Evolutionary conservation across 441 rosid genomes (phyloP).

Genomic region (Breynia disticha): DNA sequence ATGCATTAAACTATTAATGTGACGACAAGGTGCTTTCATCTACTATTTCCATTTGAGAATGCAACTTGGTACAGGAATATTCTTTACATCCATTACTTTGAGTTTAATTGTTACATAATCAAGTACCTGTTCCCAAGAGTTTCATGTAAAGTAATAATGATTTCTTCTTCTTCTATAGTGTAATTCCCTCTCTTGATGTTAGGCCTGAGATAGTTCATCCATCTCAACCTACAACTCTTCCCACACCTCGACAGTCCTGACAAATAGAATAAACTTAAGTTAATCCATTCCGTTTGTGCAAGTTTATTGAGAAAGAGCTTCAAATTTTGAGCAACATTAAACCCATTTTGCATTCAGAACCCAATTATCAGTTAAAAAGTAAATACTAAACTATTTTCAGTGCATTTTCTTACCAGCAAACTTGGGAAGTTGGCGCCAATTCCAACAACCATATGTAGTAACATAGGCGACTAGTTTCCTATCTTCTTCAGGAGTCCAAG

Average conservation of each 20-base stretch:
- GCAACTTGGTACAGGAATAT: no score
- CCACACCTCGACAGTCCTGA: conserved; percentile 55
- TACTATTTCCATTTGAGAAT: no score
- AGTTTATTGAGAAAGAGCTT: no score
- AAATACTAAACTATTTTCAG: neutral
- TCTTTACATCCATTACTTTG: no score
- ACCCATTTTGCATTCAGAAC: no score
- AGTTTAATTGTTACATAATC: neutral
- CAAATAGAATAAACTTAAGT: neutral
- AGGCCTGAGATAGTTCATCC: conserved; percentile 18
- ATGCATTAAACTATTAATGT: neutral
- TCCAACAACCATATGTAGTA: conserved; percentile 26
- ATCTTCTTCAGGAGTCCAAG: conserved; percentile 41
- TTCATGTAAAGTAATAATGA: conserved; percentile 28
- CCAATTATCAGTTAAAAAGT: no score
- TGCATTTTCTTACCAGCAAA: conserved; percentile 26
- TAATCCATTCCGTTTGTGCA: neutral
- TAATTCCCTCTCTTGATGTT: conserved; percentile 51
- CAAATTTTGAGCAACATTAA: no score
- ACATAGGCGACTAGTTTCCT: conserved; percentile 24
- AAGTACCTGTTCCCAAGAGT: conserved; percentile 38
- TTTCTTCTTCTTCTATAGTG: conserved; percentile 44
- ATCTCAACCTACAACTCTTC: conserved; percentile 58
- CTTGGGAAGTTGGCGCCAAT: conserved; percentile 38
- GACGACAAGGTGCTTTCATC: no score